Percentiles rank a stretch among this genome's conserved stretches.
Conservation (phyloP, 179 eudicot species). For the Nepenthes alata region DNA sequence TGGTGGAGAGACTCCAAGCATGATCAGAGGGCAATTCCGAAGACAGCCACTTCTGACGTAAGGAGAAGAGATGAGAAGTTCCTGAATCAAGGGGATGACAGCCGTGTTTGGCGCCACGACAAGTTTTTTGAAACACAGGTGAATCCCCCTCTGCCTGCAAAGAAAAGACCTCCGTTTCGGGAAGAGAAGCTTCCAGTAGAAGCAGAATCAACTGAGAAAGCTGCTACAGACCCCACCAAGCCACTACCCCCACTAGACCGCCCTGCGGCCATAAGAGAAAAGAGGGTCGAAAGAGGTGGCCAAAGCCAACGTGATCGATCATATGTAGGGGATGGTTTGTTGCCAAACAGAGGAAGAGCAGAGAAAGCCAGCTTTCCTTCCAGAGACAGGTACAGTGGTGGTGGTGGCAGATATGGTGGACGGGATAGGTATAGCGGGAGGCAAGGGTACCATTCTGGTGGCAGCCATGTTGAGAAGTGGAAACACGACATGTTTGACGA, state of each 20-base stretch:
- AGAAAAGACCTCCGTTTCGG: conserved; percentile 65
- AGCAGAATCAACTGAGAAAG: conserved; percentile 16
- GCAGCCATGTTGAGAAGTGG: conserved; percentile 70
- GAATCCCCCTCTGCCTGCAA: conserved; percentile 31
- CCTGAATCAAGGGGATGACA: conserved; percentile 29
- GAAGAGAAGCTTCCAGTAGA: conserved; percentile 52
- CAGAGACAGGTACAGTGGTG: conserved; percentile 29
- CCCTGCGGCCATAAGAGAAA: conserved; percentile 18
- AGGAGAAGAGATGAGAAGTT: conserved; percentile 30
- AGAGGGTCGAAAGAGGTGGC: conserved; percentile 31
- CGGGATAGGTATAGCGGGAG: conserved; percentile 37
- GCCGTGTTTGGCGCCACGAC: conserved; percentile 51
- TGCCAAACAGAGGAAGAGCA: conserved; percentile 19
- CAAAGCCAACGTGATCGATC: conserved; percentile 34
- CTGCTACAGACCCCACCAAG: conserved; percentile 20
- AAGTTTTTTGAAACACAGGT: conserved; percentile 31
- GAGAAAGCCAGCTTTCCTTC: conserved; percentile 30
- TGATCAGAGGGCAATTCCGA: conserved; percentile 22
- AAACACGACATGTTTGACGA: conserved; percentile 81
- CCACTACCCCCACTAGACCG: conserved; percentile 9
- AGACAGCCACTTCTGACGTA: conserved; percentile 16
- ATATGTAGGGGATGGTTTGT: conserved; percentile 24
- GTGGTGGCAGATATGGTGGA: conserved; percentile 29
- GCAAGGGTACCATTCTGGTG: conserved; percentile 29
- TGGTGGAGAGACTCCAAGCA: conserved; percentile 53